A percentile compares a stretch with the other conserved stretches of the same genome.
Conservation (phyloP, 169 alveolate genomes). For the Eimeria brunetti region DNA sequence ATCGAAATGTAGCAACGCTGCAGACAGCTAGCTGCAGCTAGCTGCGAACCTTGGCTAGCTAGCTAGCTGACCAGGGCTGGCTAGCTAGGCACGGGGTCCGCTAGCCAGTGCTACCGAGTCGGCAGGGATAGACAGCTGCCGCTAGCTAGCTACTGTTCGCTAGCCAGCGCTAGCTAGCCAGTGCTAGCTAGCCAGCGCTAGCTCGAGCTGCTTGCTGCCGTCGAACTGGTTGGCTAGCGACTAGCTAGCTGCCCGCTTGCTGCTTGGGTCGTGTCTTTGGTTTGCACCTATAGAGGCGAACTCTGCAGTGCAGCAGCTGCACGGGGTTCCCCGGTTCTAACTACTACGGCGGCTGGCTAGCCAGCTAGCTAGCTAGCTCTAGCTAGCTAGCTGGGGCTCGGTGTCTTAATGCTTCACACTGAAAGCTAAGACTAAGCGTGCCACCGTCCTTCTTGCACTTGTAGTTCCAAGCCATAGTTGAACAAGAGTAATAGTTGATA, state of each 20-base stretch:
- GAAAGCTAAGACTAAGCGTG: not conserved
- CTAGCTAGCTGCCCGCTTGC: not conserved
- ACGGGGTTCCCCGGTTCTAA: too few relatives aligned
- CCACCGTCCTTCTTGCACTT: not conserved
- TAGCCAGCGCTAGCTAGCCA: not conserved
- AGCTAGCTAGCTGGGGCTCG: not conserved
- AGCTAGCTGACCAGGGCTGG: not conserved
- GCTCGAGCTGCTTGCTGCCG: not conserved
- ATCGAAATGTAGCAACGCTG: constrained; percentile 31
- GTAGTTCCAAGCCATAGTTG: not conserved
- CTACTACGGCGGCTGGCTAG: not conserved
- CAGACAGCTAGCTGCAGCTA: not conserved
- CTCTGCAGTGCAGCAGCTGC: not conserved
- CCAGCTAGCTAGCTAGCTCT: not conserved
- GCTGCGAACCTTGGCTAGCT: too few relatives aligned
- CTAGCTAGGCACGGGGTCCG: not conserved
- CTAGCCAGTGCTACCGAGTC: too few relatives aligned
- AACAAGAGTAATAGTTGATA: not conserved
- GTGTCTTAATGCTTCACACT: not conserved
- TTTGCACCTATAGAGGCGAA: not conserved
- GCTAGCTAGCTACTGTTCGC: not conserved
- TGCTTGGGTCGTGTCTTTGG: not conserved
- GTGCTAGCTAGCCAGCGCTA: not conserved
- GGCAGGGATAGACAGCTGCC: not conserved
- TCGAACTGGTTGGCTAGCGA: too few relatives aligned